Base-by-base conservation (phyloP, 768 basidiomycete species). In the Amanita subjunquillea region DNA sequence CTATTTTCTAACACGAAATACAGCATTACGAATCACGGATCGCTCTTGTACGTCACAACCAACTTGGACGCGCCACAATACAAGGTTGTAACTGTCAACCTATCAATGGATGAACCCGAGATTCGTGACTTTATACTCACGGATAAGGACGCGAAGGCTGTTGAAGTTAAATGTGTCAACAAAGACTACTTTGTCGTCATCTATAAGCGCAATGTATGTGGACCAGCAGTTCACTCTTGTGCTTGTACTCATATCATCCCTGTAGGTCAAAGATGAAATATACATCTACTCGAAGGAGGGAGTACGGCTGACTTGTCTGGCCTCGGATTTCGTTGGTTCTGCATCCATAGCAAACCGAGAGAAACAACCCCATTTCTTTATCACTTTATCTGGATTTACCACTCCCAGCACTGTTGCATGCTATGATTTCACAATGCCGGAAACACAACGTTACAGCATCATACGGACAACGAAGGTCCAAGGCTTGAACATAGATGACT, bases 401-500 rank as follows among this genome's bases (percentile, higher is more conserved):
- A 38, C 48, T 13, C 48, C 48, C 36, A 36, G 48, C 12, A 38
- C n/a, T 32, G 23, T 50, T 50, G 48, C 36, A 13, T 15, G 22
- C n/a, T 50, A 50, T 36, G 48, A 50, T 22, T 50, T 50, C 17
- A 23, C 34, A 12, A 9, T 22, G 12, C 34, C 48, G 22, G 48
- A 50, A 13, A 10, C 13, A n/a, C 48, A 50, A 8, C 34, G 48
- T 2, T 50, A n/a, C 7, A 50, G 48, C 22, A 39, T 50, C 10
- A 12, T 50, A n/a, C 13, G 48, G 36, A 54, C 10, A 20, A 82
- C 81, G 1, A 61, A 73, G 34, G 75, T 89, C 15, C 72, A 72
- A 17, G 85, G 83, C 4, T 67, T 91, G 38, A 69, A 74, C 46
- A 70, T 78, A 0, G 77, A 81, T 7, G 86, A 91, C 46, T 91